phyloP scores from a whole-genome alignment of 176 grass and related monocot genomes.

The Juncus inflexus region DNA sequence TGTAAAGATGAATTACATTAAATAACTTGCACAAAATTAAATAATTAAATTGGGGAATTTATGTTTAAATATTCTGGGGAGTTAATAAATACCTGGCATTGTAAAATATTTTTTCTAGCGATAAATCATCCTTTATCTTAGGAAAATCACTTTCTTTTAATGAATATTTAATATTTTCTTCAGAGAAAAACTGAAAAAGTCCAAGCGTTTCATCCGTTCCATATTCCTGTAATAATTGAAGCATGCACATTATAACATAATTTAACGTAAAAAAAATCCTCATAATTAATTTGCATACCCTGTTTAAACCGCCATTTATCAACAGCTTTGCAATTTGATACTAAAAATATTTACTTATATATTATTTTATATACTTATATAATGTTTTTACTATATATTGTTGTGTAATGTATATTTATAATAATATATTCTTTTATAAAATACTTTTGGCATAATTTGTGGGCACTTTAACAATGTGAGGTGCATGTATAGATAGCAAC shows the following conservation, averaged over 20 bases:
- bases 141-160: slow-evolving; percentile 32
- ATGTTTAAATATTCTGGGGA: no score
- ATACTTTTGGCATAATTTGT: no score
- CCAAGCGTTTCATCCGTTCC: slow-evolving; percentile 61
- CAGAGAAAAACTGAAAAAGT: slow-evolving; percentile 69
- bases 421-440: no score
- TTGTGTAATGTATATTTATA: no score
- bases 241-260: not conserved
- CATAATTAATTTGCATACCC: slow-evolving; percentile 35
- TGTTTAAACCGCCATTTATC: slow-evolving; percentile 66
- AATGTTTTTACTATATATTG: no score
- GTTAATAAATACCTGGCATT: slow-evolving; percentile 33
- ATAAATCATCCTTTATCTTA: slow-evolving; percentile 32
- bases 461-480: no score
- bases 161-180: slow-evolving; percentile 47
- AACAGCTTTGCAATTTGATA: slow-evolving; percentile 42
- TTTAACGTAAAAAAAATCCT: not conserved
- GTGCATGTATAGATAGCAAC: no score
- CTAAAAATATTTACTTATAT: not conserved
- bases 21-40: no score
- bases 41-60: no score
- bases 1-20: no score
- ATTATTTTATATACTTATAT: no score
- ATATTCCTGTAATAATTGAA: slow-evolving; percentile 50
- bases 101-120: slow-evolving; percentile 36